Evolutionary conservation across 2,329 filamentous ascomycete species (phyloP).

Genomic region (Pseudogymnoascus verrucosus): DNA sequence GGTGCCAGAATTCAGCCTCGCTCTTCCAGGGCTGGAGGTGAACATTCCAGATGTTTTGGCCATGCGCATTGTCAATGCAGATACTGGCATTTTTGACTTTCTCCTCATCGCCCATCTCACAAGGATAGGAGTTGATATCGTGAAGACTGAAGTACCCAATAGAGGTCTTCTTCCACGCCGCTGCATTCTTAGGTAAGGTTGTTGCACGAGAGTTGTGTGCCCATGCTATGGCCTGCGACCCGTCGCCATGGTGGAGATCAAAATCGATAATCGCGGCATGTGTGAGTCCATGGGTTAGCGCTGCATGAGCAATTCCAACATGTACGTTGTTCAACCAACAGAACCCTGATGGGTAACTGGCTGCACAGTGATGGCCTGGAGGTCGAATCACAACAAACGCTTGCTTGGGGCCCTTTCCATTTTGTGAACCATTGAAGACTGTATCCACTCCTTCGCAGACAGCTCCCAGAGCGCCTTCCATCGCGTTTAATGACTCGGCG

Average conservation of each 20-base stretch:
- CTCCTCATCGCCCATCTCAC: conserved; percentile 84
- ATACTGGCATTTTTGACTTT: conserved; percentile 92
- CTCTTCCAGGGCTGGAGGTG: conserved; percentile 84
- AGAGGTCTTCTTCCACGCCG: conserved; percentile 70
- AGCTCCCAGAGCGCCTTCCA: conserved; percentile 86
- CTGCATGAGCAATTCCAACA: conserved; percentile 87
- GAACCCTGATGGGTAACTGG: conserved; percentile 83
- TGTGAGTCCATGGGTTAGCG: conserved; percentile 74
- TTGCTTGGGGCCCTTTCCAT: conserved; percentile 51
- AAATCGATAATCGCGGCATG: conserved; percentile 93
- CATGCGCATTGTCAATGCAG: conserved; percentile 89
- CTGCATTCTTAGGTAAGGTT: conserved; percentile 58
- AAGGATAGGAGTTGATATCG: conserved; percentile 97
- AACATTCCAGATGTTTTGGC: conserved; percentile 92
- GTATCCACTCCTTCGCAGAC: conserved; percentile 88
- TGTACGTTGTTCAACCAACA: conserved; percentile 99
- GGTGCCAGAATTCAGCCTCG: conserved; percentile 74
- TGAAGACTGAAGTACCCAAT: conserved; percentile 97
- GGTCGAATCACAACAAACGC: conserved; percentile 91
- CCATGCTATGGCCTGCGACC: conserved; percentile 94
- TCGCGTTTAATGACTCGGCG: conserved; percentile 72
- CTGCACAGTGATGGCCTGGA: conserved; percentile 91
- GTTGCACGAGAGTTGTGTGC: conserved; percentile 69
- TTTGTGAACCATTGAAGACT: conserved; percentile 54
- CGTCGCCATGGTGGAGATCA: conserved; percentile 86